Evolutionary conservation across 2,329 filamentous ascomycete species (phyloP), one percentile per base, ranked within the genome.

Genomic region (Aureobasidium namibiae): DNA sequence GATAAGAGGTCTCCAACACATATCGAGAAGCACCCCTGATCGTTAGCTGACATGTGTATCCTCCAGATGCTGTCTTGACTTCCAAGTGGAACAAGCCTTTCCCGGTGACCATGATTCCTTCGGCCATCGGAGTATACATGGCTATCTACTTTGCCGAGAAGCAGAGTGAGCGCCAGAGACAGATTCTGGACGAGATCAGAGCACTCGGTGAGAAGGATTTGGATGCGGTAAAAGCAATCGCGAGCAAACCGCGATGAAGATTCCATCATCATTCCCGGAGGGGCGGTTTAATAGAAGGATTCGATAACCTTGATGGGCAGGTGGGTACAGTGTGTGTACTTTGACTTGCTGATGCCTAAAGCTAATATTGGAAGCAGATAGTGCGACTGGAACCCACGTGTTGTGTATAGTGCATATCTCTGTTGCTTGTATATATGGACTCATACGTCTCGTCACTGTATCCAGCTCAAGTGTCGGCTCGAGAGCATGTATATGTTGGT

Each of bases 21-120:
- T 6, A 7, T 45, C 7, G 4, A 14, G 2, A 23, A 4, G 18
- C 14, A 33, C 6, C 21, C 14, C 18, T 29, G 26, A 23, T 24
- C 4, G 18, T 36, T 9, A 31, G 39, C 52, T 56, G 13, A 56
- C 39, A 45, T 26, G 4, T 31, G 3, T 11, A 2, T 10, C 7
- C 2, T 5, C 16, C 33, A 69, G 67, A 69, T 58, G 49, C 42
- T 18, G 66, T 68, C 59, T 54, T 69, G 2, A 68, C 66, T 31
- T 67, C 65, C 9, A 69, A 69, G 61, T 69, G 65, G 61, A 69
- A 68, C 63, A 68, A 69, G 56, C 68, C 68, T 2, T 69, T 69
- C 41, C 68, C 68, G 0, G 68, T 69, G 11, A 69, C 68, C 0
- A 39, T 69, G 16, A 39, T 69, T 3, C 68, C 68, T 10, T 69